These are phyloP conservation scores for Moesziomyces aphidis DNA, from an alignment of 1,284 basidiomycete species.

Conservation along the genomic window DNA sequence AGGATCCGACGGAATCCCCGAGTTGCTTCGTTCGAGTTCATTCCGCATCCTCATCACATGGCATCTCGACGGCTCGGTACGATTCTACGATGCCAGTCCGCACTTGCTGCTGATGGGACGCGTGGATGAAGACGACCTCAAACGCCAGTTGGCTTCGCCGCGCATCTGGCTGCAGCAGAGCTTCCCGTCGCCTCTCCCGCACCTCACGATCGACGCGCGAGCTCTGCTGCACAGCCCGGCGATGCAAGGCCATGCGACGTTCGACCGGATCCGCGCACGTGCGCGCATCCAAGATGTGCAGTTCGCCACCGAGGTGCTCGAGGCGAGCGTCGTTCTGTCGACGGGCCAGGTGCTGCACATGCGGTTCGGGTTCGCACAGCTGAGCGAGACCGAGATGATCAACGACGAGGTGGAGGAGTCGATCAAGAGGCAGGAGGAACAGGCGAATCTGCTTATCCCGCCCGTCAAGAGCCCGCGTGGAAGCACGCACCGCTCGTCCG, in stretches of 20 bases:
- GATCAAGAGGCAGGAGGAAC: conserved; percentile 38
- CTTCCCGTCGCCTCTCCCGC: conserved; percentile 59
- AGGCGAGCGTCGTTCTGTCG: conserved; percentile 47
- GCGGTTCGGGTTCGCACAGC: conserved; percentile 49
- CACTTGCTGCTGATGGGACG: conserved; percentile 59
- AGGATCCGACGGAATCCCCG: conserved; percentile 26
- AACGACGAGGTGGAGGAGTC: conserved; percentile 44
- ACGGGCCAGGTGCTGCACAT: conserved; percentile 56
- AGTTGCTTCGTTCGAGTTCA: conserved; percentile 22
- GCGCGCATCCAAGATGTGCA: conserved; percentile 42
- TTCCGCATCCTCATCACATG: conserved; percentile 60
- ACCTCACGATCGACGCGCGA: conserved; percentile 55
- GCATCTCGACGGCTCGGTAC: conserved; percentile 64
- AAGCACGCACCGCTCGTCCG: conserved; percentile 7
- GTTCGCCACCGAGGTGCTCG: conserved; percentile 55
- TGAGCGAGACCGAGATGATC: conserved; percentile 49
- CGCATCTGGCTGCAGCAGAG: conserved; percentile 41
- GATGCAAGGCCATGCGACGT: conserved; percentile 46
- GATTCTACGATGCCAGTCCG: conserved; percentile 61
- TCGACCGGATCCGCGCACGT: conserved; percentile 42
- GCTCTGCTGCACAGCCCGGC: conserved; percentile 33
- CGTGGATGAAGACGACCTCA: conserved; percentile 33
- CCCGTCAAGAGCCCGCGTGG: conserved; percentile 27
- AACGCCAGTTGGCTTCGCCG: conserved; percentile 7
- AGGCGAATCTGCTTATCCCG: conserved; percentile 28